Base-by-base conservation (phyloP, 2,329 filamentous ascomycete genomes). In the Dothideomycetes sp. region DNA sequence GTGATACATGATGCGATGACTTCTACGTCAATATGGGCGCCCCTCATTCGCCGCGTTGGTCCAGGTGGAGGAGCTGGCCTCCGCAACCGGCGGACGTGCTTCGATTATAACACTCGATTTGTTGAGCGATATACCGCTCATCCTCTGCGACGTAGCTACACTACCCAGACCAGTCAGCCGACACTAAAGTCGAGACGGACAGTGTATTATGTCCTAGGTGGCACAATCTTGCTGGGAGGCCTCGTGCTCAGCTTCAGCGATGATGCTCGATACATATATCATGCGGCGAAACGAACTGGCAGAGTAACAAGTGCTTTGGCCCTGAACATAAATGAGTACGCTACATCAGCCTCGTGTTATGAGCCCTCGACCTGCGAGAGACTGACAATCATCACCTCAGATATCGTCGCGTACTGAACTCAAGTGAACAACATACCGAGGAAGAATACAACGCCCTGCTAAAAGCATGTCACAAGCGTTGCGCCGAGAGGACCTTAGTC, bases 241-340 rank as follows among this genome's bases (percentile, higher is more conserved):
- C 7, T 27, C 12, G 22, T 12, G 7, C 7, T 27, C 12, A 27
- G 12, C 22, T 7, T 75, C 49, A 71, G 64, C 34, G 73, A 79
- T 37, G 79, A 94, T 49, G 77, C 86, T 48, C 83, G 81, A 59
- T 79, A 84, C 64, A 72, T 73, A 24, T 89, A 84, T 56, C 75
- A 80, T 38, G 83, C 84, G 9, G 75, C 75, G 2, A 79, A 86
- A 63, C 74, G 89, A 48, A 82, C 83, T 24, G 82, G 83, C 7
- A 75, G 89, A 46, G 89, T 96, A 16, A 78, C 79, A 9, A 69
- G 73, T 18, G 77, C 84, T 19, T 61, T 96, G 51, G 76, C 75
- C 11, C 68, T 94, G 42, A 88, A 83, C 63, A 91, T 96, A 48
- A 88, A 89, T 55, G 89, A 94, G 86, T 94, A 68, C 53, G 71